Percentiles rank a stretch among this genome's conserved stretches.
These are phyloP conservation scores for Zizania palustris DNA, from an alignment of 202 grass and related monocot genomes.

Conservation along the genomic window DNA sequence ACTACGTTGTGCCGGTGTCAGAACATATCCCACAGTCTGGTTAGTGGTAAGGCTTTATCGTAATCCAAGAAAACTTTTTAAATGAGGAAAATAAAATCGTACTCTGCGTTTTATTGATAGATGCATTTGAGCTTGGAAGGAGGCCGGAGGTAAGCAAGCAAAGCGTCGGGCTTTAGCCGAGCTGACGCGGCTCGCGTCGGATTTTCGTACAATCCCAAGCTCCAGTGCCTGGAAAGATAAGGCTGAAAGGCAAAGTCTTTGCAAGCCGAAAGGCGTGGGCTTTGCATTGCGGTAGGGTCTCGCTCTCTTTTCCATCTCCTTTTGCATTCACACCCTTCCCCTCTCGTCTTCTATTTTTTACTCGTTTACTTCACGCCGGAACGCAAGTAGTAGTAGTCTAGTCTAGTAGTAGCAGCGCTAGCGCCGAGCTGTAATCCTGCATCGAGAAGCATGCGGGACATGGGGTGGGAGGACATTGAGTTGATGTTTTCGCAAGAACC, in stretches of 20 bases:
- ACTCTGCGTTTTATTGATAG: neutral
- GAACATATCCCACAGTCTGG: neutral
- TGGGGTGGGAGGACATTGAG: too few species aligned
- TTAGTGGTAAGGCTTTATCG: neutral
- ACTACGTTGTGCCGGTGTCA: neutral
- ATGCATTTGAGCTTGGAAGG: neutral
- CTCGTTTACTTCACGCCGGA: too few species aligned
- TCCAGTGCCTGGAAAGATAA: too few species aligned
- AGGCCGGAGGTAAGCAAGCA: neutral
- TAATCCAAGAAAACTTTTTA: neutral
- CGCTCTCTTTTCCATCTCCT: neutral
- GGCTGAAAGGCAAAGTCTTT: neutral
- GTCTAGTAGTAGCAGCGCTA: too few species aligned
- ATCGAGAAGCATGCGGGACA: too few species aligned
- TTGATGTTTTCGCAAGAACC: too few species aligned
- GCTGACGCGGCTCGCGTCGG: neutral
- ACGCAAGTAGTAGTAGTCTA: too few species aligned
- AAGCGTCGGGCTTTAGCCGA: neutral
- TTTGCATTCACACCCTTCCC: neutral
- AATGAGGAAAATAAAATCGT: neutral
- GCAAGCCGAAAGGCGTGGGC: constrained; percentile 30
- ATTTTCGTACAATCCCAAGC: neutral
- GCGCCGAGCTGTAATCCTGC: too few species aligned
- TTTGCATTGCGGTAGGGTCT: constrained; percentile 11
- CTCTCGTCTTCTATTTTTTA: too few species aligned